Percentiles rank a stretch among this genome's conserved stretches.
Conservation (phyloP, 2,329 filamentous ascomycete genomes). For the Colletotrichum horii region DNA sequence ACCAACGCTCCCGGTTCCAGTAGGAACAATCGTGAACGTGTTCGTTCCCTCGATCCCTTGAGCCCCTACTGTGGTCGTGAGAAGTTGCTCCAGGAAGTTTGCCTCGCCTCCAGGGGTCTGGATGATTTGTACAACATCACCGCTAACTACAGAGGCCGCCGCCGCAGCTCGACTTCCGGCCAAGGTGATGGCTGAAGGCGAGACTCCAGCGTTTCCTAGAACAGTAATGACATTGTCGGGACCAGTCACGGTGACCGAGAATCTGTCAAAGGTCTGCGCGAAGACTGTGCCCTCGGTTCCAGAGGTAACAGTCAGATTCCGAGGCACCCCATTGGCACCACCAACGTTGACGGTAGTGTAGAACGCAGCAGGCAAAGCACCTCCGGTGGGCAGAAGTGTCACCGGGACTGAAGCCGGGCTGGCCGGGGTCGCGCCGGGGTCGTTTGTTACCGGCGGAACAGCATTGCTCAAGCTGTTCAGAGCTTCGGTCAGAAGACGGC, state of each 20-base stretch:
- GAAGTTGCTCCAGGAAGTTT: background rate
- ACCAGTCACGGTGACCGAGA: conserved; percentile 1
- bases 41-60: background rate
- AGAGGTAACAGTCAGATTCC: conserved; percentile 3
- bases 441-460: background rate
- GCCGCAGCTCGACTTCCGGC: background rate
- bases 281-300: conserved; percentile 1
- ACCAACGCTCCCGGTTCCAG: background rate
- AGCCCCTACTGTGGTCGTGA: background rate
- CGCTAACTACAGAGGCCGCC: background rate
- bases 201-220: conserved; percentile 4
- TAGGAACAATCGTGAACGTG: conserved; percentile 1
- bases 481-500: background rate
- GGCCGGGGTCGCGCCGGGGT: background rate
- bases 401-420: conserved; percentile 1
- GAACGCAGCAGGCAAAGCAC: background rate
- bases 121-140: background rate
- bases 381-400: background rate
- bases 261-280: conserved; percentile 11
- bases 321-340: conserved; percentile 7
- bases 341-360: conserved; percentile 2
- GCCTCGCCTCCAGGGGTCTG: background rate
- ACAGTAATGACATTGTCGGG: conserved; percentile 6
- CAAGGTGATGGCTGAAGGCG: background rate
- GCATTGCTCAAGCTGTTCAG: background rate